A percentile compares a stretch with the other conserved stretches of the same genome.
phyloP scores from a whole-genome alignment of 139 green algal genomes.

The Coelastrella sp. region DNA sequence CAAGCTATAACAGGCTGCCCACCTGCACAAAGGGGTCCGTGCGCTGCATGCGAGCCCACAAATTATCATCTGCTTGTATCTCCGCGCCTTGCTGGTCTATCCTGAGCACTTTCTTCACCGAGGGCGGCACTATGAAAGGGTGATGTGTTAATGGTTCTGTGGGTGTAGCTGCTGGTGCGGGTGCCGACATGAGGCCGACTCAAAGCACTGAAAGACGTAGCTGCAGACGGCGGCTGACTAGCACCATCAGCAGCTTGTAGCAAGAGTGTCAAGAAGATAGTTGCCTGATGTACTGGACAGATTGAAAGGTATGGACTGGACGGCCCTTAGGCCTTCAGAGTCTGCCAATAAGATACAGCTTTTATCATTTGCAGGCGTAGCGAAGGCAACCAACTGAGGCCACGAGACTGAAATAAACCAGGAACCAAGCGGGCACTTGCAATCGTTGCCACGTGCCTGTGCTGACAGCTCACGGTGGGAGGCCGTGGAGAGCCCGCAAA shows the following conservation, averaged over 20 bases:
- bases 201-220: background rate
- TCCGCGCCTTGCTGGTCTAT: background rate
- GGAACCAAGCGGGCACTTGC: too few species aligned
- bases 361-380: too few species aligned
- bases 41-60: constrained; percentile 45
- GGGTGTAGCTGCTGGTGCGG: constrained; percentile 3
- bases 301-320: too few species aligned
- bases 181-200: constrained; percentile 2
- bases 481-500: too few species aligned
- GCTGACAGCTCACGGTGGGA: too few species aligned
- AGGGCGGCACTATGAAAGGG: constrained; percentile 5
- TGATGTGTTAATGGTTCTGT: background rate
- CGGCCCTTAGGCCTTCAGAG: too few species aligned
- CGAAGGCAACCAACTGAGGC: too few species aligned
- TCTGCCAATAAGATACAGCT: too few species aligned
- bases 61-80: constrained; percentile 41
- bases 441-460: too few species aligned
- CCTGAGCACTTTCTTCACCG: background rate
- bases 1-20: background rate
- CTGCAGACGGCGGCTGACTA: background rate
- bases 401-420: too few species aligned
- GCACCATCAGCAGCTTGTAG: background rate
- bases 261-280: background rate
- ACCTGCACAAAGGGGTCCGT: constrained; percentile 32
- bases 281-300: too few species aligned